Base-by-base conservation (phyloP, 148 eudicot species). In the Chenopodium quinoa region DNA sequence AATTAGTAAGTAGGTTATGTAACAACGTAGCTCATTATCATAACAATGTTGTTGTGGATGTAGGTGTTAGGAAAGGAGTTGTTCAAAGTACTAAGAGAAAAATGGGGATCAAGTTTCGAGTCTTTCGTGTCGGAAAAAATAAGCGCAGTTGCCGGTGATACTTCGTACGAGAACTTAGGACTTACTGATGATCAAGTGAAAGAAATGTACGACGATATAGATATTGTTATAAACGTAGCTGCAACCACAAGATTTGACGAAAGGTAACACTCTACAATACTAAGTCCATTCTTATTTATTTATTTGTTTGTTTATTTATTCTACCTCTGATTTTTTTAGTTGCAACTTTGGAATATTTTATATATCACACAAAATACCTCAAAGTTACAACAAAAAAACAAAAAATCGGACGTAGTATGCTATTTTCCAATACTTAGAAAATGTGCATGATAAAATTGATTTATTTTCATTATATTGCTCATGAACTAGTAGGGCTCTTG, bases 1-100 rank as follows among this genome's bases (percentile, higher is more conserved):
- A 6, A 40, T 40, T 40, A 40, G 44, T 40, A 40, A 40, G 44
- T 40, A 40, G 44, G 44, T 40, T 40, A 5, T 40, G 44, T 40
- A 40, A 6, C 44, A 34, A 54, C 10, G 52, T 54, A 54, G 60
- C 60, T 54, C 1, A 54, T 16, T 8, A 40, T 40, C 44, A 40
- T 40, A 40, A 40, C 44, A 37, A n/a, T 73, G 13, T 73, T 73
- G 56, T 4, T 12, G 10, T 73, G 76, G 12, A 50, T 4, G 66
- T 29, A 85, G 87, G 65, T 85, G 20, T 44, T 85, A 81, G 52
- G 84, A 27, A 85, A 85, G 75, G 87, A 84, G 23, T 78, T 83
- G 75, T 83, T 79, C 63, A 67, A 62, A 37, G 75, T 80, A 10
- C 52, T 83, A 0, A 75, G 48, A 70, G 83, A 79, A 50, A 75